Evolutionary conservation across 2,329 filamentous ascomycete genomes (phyloP).

Genomic region (Daldinia sp.): DNA sequence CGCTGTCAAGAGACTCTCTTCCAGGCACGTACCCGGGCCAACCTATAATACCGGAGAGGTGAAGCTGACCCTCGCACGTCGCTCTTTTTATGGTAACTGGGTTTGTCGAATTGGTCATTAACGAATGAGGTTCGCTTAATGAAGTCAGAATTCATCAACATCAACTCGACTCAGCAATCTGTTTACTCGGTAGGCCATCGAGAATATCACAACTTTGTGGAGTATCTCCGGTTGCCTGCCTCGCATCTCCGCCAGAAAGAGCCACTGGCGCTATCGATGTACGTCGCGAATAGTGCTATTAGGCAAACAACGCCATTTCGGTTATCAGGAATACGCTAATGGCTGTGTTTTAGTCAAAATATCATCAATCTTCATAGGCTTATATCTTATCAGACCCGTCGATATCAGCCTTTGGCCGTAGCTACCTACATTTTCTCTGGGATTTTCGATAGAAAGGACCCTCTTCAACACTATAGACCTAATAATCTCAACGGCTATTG

Average conservation of each 20-base stretch:
- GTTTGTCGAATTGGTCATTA: slow-evolving; percentile 10
- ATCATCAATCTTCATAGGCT: not conserved
- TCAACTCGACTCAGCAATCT: not conserved
- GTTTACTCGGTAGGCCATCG: not conserved
- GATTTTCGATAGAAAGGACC: not conserved
- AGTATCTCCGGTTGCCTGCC: not conserved
- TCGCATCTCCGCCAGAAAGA: not conserved
- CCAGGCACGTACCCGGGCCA: slow-evolving; percentile 3
- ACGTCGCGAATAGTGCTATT: not conserved
- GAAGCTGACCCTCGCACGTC: slow-evolving; percentile 1
- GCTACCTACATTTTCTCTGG: not conserved
- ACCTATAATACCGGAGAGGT: slow-evolving; percentile 20
- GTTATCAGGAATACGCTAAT: not conserved
- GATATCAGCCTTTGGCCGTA: slow-evolving; percentile 10
- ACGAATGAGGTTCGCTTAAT: not conserved
- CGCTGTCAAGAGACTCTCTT: slow-evolving; percentile 6
- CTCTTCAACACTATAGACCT: not conserved
- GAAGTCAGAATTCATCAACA: not conserved
- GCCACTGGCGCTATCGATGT: not conserved
- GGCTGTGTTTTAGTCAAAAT: not conserved
- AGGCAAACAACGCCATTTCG: not conserved
- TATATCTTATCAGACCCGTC: slow-evolving; percentile 10
- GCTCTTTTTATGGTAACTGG: slow-evolving; percentile 1
- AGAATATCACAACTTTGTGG: slow-evolving; percentile 1
- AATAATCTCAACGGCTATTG: slow-evolving; percentile 18